phyloP scores from a whole-genome alignment of 768 basidiomycete species.

The Mycena amicta region DNA sequence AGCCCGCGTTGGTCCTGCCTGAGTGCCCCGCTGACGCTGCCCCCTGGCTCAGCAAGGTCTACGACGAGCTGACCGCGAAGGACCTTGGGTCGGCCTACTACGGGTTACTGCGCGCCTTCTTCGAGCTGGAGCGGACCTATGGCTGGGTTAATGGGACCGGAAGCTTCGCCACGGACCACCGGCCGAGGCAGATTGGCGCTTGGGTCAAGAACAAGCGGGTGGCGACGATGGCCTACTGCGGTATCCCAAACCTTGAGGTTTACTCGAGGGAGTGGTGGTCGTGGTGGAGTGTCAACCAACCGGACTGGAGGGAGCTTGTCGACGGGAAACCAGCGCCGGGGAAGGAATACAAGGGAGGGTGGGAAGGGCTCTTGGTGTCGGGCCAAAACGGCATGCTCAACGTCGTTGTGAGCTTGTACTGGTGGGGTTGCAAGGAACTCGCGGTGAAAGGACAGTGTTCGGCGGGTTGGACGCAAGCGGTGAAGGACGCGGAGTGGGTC shows the following conservation, averaged over 20 bases:
- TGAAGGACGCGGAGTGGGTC: not conserved
- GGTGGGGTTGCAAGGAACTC: not conserved
- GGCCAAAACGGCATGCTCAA: not conserved
- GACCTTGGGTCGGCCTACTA: not conserved
- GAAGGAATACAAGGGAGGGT: not conserved
- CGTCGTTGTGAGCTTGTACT: not conserved
- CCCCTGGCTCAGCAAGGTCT: not conserved
- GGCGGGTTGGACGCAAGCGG: not conserved
- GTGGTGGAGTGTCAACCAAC: conserved; percentile 15
- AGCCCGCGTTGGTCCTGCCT: not conserved
- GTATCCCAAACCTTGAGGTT: not conserved
- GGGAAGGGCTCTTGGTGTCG: not conserved
- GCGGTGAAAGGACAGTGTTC: not conserved
- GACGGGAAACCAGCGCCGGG: not conserved
- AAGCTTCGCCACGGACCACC: not conserved
- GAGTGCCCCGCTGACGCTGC: not conserved
- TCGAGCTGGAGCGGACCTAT: not conserved
- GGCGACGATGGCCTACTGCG: not conserved
- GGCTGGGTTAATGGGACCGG: not conserved
- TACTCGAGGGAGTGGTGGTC: not conserved
- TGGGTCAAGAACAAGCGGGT: conserved; percentile 11
- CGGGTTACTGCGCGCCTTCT: not conserved
- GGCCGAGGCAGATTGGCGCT: not conserved
- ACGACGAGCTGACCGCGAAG: not conserved
- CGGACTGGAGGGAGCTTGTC: conserved; percentile 10